Evolutionary conservation across 177 flowering plant species (phyloP).

Genomic region (Vitis hybrid): DNA sequence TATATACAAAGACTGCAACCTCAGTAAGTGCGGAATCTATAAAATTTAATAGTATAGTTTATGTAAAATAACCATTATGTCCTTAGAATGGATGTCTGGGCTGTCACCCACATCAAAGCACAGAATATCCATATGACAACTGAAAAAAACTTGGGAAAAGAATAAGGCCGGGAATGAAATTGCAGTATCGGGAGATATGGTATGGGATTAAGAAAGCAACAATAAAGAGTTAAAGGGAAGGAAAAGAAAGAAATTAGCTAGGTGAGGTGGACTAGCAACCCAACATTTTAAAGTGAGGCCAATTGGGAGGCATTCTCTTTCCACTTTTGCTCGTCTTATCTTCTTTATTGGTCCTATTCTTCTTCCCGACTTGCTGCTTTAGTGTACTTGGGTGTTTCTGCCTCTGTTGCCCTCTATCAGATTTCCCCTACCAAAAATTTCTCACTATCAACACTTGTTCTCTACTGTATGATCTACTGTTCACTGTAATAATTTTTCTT

Average conservation of each 20-base stretch:
- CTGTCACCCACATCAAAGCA: no score
- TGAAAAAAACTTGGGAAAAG: no score
- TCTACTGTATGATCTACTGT: no score
- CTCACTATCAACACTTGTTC: no score
- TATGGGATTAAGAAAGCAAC: not conserved
- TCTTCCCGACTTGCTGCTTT: constrained; percentile 10
- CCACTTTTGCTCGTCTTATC: constrained; percentile 13
- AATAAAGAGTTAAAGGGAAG: not conserved
- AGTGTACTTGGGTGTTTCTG: constrained; percentile 1
- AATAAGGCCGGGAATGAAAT: not conserved
- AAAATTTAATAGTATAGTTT: no score
- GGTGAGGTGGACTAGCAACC: constrained; percentile 18
- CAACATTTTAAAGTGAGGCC: constrained; percentile 21
- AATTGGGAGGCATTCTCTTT: constrained; percentile 13
- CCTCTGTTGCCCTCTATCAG: not conserved
- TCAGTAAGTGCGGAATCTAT: no score
- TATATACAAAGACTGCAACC: no score
- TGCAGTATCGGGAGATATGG: not conserved
- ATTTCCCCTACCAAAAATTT: constrained; percentile 1
- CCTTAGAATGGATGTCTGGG: no score
- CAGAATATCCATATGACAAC: no score
- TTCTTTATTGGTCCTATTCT: constrained; percentile 5
- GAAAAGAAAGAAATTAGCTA: not conserved
- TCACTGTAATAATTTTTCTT: no score
- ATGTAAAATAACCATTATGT: no score